phyloP scores from a whole-genome alignment of 2,329 filamentous ascomycete species.

The Fusarium brachygibbosum region DNA sequence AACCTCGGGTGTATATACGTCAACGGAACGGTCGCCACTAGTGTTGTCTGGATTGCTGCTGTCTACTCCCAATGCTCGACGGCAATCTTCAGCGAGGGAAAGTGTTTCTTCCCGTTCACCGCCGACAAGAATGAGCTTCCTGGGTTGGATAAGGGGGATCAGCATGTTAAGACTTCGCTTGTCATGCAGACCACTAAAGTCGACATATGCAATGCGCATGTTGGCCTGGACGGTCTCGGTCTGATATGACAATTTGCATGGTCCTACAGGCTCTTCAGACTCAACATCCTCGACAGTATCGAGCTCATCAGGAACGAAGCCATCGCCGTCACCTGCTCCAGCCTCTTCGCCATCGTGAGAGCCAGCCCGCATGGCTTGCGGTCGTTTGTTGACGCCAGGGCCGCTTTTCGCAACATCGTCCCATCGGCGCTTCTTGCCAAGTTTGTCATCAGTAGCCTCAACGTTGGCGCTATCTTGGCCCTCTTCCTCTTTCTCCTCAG shows the following conservation, averaged over 20 bases:
- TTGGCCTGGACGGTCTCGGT: slow-evolving; percentile 75
- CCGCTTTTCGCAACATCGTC: slow-evolving; percentile 70
- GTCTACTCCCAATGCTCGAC: slow-evolving; percentile 66
- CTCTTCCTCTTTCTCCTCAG: slow-evolving; percentile 88
- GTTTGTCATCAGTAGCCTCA: slow-evolving; percentile 67
- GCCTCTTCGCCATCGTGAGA: slow-evolving; percentile 63
- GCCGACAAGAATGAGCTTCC: slow-evolving; percentile 93
- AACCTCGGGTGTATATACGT: slow-evolving; percentile 86
- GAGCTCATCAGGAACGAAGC: slow-evolving; percentile 66
- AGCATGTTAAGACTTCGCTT: slow-evolving; percentile 94
- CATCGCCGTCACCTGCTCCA: slow-evolving; percentile 50
- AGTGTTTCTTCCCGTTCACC: slow-evolving; percentile 84
- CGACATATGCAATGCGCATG: slow-evolving; percentile 85
- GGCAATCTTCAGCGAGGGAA: slow-evolving; percentile 83
- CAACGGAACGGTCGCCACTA: slow-evolving; percentile 65
- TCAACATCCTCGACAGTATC: slow-evolving; percentile 71
- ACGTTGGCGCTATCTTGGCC: slow-evolving; percentile 65
- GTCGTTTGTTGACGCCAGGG: slow-evolving; percentile 69
- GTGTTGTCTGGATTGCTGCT: slow-evolving; percentile 33
- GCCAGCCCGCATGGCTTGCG: slow-evolving; percentile 60
- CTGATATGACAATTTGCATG: slow-evolving; percentile 79
- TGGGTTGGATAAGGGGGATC: slow-evolving; percentile 91
- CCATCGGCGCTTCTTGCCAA: slow-evolving; percentile 96
- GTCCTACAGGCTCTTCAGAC: slow-evolving; percentile 68
- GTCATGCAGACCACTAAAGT: slow-evolving; percentile 93